A percentile compares a stretch with the other conserved stretches of the same genome.
Evolutionary conservation across 805 yeast genomes (phyloP).

Genomic region (Candida vaughaniae): DNA sequence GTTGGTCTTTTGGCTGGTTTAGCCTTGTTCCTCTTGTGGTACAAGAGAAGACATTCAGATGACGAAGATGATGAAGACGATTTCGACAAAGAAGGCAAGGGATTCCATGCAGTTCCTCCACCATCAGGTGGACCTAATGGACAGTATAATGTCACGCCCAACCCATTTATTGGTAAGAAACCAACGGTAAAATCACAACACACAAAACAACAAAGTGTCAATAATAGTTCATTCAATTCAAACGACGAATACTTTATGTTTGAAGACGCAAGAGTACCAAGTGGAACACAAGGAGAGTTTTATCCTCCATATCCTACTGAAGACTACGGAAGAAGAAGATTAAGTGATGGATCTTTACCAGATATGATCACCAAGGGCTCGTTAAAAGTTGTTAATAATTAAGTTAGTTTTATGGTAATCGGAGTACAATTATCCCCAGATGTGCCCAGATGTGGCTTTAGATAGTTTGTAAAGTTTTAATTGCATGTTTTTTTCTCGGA

Average conservation of each 20-base stretch:
- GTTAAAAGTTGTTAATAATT: conserved; percentile 49
- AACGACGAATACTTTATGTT: conserved; percentile 21
- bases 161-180: conserved; percentile 24
- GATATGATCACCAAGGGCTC: conserved; percentile 49
- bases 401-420: too few species aligned
- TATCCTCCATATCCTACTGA: conserved; percentile 15
- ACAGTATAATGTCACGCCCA: conserved; percentile 15
- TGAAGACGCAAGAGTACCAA: conserved; percentile 10
- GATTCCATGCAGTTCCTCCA: conserved; percentile 9
- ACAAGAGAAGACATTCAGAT: conserved; percentile 34
- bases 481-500: too few species aligned
- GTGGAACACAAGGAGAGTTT: conserved; percentile 1
- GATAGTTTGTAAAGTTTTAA: too few species aligned
- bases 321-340: conserved; percentile 46
- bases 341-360: conserved; percentile 56
- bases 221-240: conserved; percentile 19
- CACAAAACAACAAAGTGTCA: conserved; percentile 14
- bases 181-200: conserved; percentile 19
- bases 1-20: conserved; percentile 32
- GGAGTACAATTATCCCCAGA: too few species aligned
- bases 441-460: too few species aligned
- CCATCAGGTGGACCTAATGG: background rate
- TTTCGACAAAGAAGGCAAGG: conserved; percentile 23
- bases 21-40: conserved; percentile 39
- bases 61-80: conserved; percentile 44